Percentiles rank a stretch among this genome's conserved stretches.
Evolutionary conservation across 805 yeast species (phyloP).

Genomic region (Millerozyma miso): DNA sequence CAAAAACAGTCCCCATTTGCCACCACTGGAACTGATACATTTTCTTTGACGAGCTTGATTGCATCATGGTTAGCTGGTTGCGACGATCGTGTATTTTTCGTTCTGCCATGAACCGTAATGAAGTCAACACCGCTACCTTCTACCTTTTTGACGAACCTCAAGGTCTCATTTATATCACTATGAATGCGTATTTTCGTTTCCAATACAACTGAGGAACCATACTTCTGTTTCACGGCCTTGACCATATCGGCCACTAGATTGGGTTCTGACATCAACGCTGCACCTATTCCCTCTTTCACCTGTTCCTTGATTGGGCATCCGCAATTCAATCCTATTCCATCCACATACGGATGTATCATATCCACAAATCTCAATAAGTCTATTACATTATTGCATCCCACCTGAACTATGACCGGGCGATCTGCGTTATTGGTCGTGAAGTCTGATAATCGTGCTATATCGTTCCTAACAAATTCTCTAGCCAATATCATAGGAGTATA

Average conservation of each 20-base stretch:
- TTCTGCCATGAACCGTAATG: constrained; percentile 91
- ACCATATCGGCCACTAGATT: constrained; percentile 83
- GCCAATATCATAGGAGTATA: constrained; percentile 97
- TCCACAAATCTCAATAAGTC: constrained; percentile 81
- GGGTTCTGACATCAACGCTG: constrained; percentile 84
- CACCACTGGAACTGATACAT: constrained; percentile 72
- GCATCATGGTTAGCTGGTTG: constrained; percentile 82
- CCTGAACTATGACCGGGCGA: constrained; percentile 76
- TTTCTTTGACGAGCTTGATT: constrained; percentile 57
- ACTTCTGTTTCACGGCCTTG: constrained; percentile 68
- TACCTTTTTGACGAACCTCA: constrained; percentile 64
- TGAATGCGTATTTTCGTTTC: constrained; percentile 94
- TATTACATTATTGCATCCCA: constrained; percentile 80
- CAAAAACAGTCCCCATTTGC: constrained; percentile 95
- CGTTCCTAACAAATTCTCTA: constrained; percentile 85
- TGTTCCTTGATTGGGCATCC: constrained; percentile 98
- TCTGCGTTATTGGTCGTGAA: constrained; percentile 76
- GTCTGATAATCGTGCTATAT: constrained; percentile 75
- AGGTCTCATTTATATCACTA: constrained; percentile 66
- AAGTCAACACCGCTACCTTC: constrained; percentile 90
- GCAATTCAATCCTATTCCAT: constrained; percentile 92
- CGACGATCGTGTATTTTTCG: constrained; percentile 79
- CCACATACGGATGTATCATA: constrained; percentile 86
- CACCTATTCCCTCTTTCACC: constrained; percentile 93
- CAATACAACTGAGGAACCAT: constrained; percentile 66